Base-by-base conservation (phyloP, 192 early-diverging fungal species). In the Umbelopsis vinacea region DNA sequence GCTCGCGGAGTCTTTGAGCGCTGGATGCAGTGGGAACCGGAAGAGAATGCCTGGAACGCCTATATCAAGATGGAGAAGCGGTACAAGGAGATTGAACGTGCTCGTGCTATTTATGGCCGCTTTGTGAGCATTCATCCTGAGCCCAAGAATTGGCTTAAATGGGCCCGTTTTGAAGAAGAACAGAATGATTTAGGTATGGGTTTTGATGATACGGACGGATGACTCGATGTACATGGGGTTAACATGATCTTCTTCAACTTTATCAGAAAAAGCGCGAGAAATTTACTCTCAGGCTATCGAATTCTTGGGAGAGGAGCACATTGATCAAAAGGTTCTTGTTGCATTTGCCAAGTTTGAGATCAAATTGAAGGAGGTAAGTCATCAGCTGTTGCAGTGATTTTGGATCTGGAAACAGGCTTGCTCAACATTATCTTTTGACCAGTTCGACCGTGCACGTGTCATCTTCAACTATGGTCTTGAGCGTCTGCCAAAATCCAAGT, bases 1-100 rank as follows among this genome's bases (percentile, higher is more conserved):
- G 92, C 92, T 1, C 87, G 98, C 11, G 92, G 93, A 45, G 92
- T 99, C 26, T 99, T 99, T 89, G 94, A 97, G 68, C 88, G 98
- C 46, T 99, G 98, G 98, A 98, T 99, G 97, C 88, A 92, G 68
- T 98, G 98, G 97, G 96, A 98, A 72, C 96, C 97, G 19, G 82
- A 89, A 37, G 93, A 94, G 69, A 91, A 90, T 21, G 95, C 95
- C 2, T 99, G 98, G 98, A 81, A 83, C 73, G 95, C 96, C 3
- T 99, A 95, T 72, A 91, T 98, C 53, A 95, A 97, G 80, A 91
- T 98, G 78, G 98, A 99, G 76, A 87, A 85, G 66, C 84, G 95
- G 53, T 96, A 99, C 76, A 78, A 86, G 43, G 96, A 99, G 77
- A 74, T 85, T 53, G 96, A 92, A 35, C 84, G 90, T 14, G 97